Conservation (phyloP, 2,329 filamentous ascomycete genomes). For the Basipetospora sp. region DNA sequence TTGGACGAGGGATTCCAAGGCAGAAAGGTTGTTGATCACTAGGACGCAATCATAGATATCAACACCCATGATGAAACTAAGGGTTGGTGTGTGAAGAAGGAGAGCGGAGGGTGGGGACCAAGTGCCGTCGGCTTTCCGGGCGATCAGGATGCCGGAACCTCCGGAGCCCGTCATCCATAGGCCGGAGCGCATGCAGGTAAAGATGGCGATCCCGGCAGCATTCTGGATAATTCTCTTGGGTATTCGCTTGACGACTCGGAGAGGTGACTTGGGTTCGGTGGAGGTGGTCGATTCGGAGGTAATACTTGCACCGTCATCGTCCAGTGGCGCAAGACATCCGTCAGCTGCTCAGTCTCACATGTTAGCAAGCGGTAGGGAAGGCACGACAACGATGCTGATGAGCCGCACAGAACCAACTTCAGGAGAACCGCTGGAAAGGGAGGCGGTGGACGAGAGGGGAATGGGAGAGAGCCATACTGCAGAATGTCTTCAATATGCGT, state of each 20-base stretch:
- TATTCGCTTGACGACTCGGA: slow-evolving; percentile 60
- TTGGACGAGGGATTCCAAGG: slow-evolving; percentile 70
- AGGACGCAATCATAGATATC: slow-evolving; percentile 94
- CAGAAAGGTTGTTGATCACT: slow-evolving; percentile 75
- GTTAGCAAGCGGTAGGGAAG: neutral
- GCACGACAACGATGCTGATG: neutral
- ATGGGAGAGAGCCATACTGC: slow-evolving; percentile 40
- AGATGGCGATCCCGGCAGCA: slow-evolving; percentile 80
- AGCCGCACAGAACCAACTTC: no score
- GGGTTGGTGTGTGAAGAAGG: slow-evolving; percentile 72
- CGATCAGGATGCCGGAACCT: slow-evolving; percentile 75
- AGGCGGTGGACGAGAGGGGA: slow-evolving; percentile 8
- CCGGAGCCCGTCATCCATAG: slow-evolving; percentile 84
- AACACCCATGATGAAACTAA: slow-evolving; percentile 80
- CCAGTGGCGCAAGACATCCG: slow-evolving; percentile 37
- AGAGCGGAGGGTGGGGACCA: slow-evolving; percentile 90
- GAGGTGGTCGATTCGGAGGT: slow-evolving; percentile 11
- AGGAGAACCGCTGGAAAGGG: neutral
- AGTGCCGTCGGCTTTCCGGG: slow-evolving; percentile 66
- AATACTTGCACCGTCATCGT: slow-evolving; percentile 18
- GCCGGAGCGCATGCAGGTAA: slow-evolving; percentile 89
- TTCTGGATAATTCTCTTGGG: slow-evolving; percentile 73
- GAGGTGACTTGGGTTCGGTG: slow-evolving; percentile 31
- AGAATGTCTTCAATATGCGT: slow-evolving; percentile 78
- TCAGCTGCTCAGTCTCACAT: slow-evolving; percentile 26